A percentile compares a stretch with the other conserved stretches of the same genome.
Evolutionary conservation across 306 rosid species (phyloP).

Genomic region (Oemleria cerasiformis): DNA sequence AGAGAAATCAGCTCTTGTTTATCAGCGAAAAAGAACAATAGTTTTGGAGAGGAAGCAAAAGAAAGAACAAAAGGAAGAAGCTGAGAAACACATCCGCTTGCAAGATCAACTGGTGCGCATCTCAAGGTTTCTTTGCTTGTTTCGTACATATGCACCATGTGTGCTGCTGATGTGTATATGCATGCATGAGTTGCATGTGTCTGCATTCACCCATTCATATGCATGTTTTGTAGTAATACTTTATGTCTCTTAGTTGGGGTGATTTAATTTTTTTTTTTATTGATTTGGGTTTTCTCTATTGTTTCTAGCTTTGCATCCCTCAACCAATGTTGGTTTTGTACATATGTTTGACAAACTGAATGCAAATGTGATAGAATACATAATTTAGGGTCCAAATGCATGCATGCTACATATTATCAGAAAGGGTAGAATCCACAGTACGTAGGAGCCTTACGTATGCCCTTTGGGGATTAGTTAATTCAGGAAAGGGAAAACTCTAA

Average conservation of each 20-base stretch:
- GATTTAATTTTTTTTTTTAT: background rate
- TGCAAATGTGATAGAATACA: background rate
- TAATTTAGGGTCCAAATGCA: too few species aligned
- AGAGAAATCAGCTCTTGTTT: slow-evolving; percentile 84
- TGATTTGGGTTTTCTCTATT: background rate
- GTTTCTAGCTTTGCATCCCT: background rate
- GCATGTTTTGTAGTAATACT: background rate
- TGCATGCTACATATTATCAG: too few species aligned
- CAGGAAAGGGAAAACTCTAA: background rate
- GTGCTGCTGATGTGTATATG: background rate
- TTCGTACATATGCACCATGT: slow-evolving; percentile 4
- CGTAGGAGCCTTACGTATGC: too few species aligned
- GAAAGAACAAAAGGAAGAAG: slow-evolving; percentile 97
- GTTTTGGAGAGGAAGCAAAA: slow-evolving; percentile 93
- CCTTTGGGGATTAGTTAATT: background rate
- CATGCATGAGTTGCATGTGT: slow-evolving; percentile 3
- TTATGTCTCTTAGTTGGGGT: background rate
- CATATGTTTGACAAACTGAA: background rate
- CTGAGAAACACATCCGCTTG: slow-evolving; percentile 83
- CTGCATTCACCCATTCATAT: background rate
- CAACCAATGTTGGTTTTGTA: background rate
- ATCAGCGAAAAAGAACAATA: slow-evolving; percentile 83
- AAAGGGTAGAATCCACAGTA: too few species aligned
- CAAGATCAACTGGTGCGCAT: slow-evolving; percentile 68
- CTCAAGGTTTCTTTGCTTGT: slow-evolving; percentile 10